Base-by-base conservation (phyloP, 352 stramenopile genomes). In the Poterioochromonas sp. region DNA sequence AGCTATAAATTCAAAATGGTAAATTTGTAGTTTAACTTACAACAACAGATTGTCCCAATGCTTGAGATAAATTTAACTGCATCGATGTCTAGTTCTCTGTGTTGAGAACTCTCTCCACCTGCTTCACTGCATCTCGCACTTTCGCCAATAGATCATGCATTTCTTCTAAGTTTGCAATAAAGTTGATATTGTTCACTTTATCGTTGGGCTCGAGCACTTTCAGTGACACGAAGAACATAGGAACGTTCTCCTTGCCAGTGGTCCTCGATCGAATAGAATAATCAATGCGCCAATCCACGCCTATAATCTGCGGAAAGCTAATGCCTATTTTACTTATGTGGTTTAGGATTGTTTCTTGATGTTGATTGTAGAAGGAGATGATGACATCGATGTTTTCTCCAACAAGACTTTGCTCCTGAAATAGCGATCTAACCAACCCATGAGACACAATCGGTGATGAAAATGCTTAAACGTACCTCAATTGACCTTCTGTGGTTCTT, bases 61-160 rank as follows among this genome's bases (percentile, higher is more conserved):
- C n/a, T n/a, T n/a, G n/a, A n/a, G n/a, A n/a, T n/a, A n/a, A n/a
- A n/a, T n/a, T n/a, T n/a, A n/a, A n/a, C n/a, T n/a, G n/a, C n/a
- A n/a, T n/a, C n/a, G n/a, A n/a, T n/a, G n/a, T n/a, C n/a, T n/a
- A n/a, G n/a, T n/a, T n/a, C n/a, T n/a, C n/a, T n/a, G n/a, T n/a
- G 26, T 8, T 39, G 1, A 69, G 2, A 37, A 74, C n/a, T 34
- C 65, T 8, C 3, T 74, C 65, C 15, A 54, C 65, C n/a, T 74
- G 39, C 29, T 74, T 74, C 12, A 74, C 65, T 12, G 65, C 65
- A 74, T 74, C 65, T 35, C 65, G 37, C 40, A 74, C 65, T 35
- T 54, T 74, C 15, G 65, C 37, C n/a, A 74, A 54, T 54, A 74
- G n/a, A 74, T 74, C 65, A 5, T 74, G 65, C 40, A 74, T 58